Evolutionary conservation across 2,329 filamentous ascomycete genomes (phyloP), one percentile per base, ranked within the genome.

Genomic region (Aspergillus ustus): DNA sequence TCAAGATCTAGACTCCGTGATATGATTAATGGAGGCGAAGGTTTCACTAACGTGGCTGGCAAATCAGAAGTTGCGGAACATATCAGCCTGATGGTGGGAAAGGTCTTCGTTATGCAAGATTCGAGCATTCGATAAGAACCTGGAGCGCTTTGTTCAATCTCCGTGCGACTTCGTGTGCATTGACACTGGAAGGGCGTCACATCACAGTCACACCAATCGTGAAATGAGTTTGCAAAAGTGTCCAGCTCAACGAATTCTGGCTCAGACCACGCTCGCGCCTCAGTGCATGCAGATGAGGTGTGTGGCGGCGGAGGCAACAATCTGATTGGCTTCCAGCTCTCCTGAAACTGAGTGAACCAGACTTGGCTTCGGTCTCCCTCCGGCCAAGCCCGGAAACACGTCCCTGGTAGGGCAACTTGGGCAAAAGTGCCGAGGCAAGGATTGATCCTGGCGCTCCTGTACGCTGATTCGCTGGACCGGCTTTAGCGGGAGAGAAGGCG

Each of bases 321-420:
- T 19, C n/a, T 59, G 54, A 60, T 61, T 67, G 52, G 59, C 54
- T 58, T 46, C 59, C 59, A 37, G 50, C 8, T 50, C 28, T 40
- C 50, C 55, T 57, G 53, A 54, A 49, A 54, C 22, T 58, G 50
- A 51, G 44, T 43, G 43, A 57, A 59, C 40, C 50, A 61, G 50
- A 63, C 51, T 57, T 59, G 45, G 40, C n/a, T 48, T 59, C 45
- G 69, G 67, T 66, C 71, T 74, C 70, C 66, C 61, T 61, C 53
- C 60, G 53, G 52, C 45, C 49, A 43, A 61, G 63, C 44, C 66
- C 71, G 71, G 70, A 73, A 74, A 64, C 63, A 63, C 53, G 45
- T 53, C 59, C 57, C 69, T 69, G 60, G 45, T 46, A 52, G 49
- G 56, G 57, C 59, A 64, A 66, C 49, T 52, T 34, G 57, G 58